Evolutionary conservation across 2,329 filamentous ascomycete genomes (phyloP).

Genomic region (Diaporthe batatas): DNA sequence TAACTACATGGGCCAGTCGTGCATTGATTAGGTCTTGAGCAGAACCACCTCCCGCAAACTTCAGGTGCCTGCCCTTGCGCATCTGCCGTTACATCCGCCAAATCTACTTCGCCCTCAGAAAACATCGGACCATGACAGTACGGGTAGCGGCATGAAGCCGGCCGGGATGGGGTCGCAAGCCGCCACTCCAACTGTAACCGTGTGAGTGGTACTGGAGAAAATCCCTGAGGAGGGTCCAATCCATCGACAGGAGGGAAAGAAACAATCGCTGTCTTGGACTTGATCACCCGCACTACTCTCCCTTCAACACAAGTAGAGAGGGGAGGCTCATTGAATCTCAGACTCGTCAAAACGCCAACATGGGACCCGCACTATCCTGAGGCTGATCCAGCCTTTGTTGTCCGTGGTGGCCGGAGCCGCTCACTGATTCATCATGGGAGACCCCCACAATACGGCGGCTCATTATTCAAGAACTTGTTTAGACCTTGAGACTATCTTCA

Average conservation of each 20-base stretch:
- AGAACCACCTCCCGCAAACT: not conserved
- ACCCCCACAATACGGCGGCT: not conserved
- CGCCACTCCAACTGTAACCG: not conserved
- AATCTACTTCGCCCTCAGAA: not conserved
- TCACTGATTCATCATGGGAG: not conserved
- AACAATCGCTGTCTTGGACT: not conserved
- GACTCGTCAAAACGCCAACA: slow-evolving; percentile 7
- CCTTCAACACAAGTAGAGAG: not conserved
- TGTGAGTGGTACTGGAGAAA: not conserved
- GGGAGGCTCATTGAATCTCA: not conserved
- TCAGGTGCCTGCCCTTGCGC: not conserved
- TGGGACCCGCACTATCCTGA: not conserved
- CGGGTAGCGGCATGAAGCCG: not conserved
- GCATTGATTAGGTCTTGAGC: not conserved
- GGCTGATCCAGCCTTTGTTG: not conserved
- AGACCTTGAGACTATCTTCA: not conserved
- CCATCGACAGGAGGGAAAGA: too few relatives aligned
- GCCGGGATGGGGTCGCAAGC: too few relatives aligned
- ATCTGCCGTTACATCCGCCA: not conserved
- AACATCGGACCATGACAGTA: not conserved
- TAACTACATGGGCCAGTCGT: too few relatives aligned
- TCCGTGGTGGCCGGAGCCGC: slow-evolving; percentile 1
- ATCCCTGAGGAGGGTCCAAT: fast-evolving
- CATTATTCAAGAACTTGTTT: not conserved
- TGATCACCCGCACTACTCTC: not conserved